These are phyloP conservation scores for Penicillium sp. DNA, from an alignment of 2,329 filamentous ascomycete genomes.

Conservation along the genomic window DNA sequence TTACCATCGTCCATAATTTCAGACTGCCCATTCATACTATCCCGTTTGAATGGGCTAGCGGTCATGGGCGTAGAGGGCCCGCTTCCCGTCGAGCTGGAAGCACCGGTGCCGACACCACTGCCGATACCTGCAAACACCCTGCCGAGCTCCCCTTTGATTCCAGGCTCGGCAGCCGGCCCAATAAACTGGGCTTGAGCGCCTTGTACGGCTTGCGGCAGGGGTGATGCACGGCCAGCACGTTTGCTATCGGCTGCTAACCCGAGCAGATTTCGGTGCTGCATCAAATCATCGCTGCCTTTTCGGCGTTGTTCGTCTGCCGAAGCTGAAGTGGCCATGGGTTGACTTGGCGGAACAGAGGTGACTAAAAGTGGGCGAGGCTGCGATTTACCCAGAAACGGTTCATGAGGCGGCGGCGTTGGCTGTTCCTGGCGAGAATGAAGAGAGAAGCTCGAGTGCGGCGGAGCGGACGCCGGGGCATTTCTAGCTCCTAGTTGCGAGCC, in stretches of 20 bases:
- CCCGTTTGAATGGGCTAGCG: slow-evolving; percentile 49
- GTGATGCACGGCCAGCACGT: slow-evolving; percentile 77
- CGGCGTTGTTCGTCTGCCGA: slow-evolving; percentile 38
- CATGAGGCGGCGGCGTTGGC: slow-evolving; percentile 30
- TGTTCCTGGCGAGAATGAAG: slow-evolving; percentile 32
- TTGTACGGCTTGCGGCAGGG: slow-evolving; percentile 87
- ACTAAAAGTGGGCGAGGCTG: slow-evolving; percentile 32
- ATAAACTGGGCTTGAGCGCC: slow-evolving; percentile 79
- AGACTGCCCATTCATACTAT: slow-evolving; percentile 45
- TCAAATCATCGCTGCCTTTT: slow-evolving; percentile 52
- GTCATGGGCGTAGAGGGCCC: slow-evolving; percentile 53
- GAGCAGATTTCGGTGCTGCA: slow-evolving; percentile 65
- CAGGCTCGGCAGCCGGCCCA: slow-evolving; percentile 75
- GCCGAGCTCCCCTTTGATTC: slow-evolving; percentile 92
- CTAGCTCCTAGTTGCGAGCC: slow-evolving; percentile 36
- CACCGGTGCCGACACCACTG: slow-evolving; percentile 58
- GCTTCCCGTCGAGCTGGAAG: slow-evolving; percentile 46
- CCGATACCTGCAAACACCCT: slow-evolving; percentile 94
- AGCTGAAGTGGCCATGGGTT: slow-evolving; percentile 21
- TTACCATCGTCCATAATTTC: slow-evolving; percentile 37
- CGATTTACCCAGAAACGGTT: slow-evolving; percentile 28
- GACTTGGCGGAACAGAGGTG: slow-evolving; percentile 29
- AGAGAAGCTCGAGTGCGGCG: slow-evolving; percentile 19
- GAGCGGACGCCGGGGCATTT: slow-evolving; percentile 19
- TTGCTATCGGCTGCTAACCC: slow-evolving; percentile 70